Percentiles rank a stretch among this genome's conserved stretches.
These are phyloP conservation scores for Neurospora sp. DNA, from an alignment of 495 filamentous ascomycete genomes.

Conservation along the genomic window DNA sequence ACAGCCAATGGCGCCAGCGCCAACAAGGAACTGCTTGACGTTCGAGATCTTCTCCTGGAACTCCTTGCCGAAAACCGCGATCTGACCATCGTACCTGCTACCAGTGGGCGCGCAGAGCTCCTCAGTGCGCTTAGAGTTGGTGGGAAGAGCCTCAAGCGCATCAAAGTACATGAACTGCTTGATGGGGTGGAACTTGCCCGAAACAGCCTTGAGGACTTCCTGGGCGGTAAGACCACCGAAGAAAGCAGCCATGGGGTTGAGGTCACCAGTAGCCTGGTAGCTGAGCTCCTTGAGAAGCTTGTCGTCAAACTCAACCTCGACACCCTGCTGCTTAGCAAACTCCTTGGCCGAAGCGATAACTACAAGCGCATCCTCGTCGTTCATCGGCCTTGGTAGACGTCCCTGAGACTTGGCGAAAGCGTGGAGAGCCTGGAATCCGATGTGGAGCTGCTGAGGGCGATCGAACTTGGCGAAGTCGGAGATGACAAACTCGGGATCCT, in stretches of 20 bases:
- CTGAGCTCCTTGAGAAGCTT: conserved; percentile 89
- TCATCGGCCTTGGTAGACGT: conserved; percentile 70
- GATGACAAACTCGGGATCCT: conserved; percentile 78
- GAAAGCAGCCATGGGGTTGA: conserved; percentile 87
- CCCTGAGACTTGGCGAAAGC: conserved; percentile 64
- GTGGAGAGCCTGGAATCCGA: conserved; percentile 88
- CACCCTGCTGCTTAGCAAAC: conserved; percentile 60
- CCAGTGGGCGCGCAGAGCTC: conserved; percentile 76
- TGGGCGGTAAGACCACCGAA: conserved; percentile 94
- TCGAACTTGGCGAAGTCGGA: conserved; percentile 98
- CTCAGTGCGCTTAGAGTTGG: conserved; percentile 62
- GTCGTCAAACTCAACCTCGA: conserved; percentile 73
- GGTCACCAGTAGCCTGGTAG: conserved; percentile 88
- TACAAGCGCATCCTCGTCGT: conserved; percentile 72
- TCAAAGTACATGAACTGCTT: conserved; percentile 96
- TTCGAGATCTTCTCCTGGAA: conserved; percentile 91
- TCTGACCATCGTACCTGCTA: conserved; percentile 90
- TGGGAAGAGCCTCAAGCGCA: conserved; percentile 86
- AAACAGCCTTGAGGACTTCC: conserved; percentile 94
- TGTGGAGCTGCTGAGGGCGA: conserved; percentile 79
- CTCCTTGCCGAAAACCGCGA: conserved; percentile 89
- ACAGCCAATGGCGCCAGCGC: conserved; percentile 94
- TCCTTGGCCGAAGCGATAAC: conserved; percentile 61
- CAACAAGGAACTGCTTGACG: conserved; percentile 84
- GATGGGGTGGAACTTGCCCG: conserved; percentile 92